Evolutionary conservation across 2,329 filamentous ascomycete genomes (phyloP).

Genomic region (Ascochyta pisi): DNA sequence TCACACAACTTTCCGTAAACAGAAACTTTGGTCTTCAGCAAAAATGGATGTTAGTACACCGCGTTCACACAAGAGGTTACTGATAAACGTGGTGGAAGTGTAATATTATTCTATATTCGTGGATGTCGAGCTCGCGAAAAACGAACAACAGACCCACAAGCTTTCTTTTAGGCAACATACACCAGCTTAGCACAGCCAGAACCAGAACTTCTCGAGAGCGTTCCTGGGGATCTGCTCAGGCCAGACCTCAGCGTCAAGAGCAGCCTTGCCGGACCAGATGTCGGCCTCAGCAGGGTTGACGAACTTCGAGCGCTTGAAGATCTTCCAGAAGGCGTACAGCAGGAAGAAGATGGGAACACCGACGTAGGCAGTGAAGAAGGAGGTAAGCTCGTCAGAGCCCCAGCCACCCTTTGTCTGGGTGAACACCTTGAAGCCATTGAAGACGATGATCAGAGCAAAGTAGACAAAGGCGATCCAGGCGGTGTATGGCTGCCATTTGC

Average conservation of each 20-base stretch:
- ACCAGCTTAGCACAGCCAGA: constrained; percentile 53
- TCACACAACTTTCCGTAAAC: not conserved
- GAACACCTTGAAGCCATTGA: constrained; percentile 71
- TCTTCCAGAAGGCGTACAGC: constrained; percentile 69
- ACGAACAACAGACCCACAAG: constrained; percentile 5
- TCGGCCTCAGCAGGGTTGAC: constrained; percentile 53
- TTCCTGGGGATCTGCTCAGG: constrained; percentile 53
- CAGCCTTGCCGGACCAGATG: constrained; percentile 56
- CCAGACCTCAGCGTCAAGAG: constrained; percentile 56
- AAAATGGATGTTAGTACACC: not conserved
- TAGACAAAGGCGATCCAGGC: constrained; percentile 67
- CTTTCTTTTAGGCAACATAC: not conserved
- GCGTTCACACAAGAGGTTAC: not conserved
- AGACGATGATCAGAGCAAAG: constrained; percentile 61
- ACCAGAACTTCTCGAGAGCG: constrained; percentile 57
- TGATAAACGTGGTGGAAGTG: not conserved
- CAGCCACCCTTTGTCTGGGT: constrained; percentile 47
- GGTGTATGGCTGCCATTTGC: constrained; percentile 57
- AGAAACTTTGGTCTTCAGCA: not conserved
- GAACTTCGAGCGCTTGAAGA: constrained; percentile 66
- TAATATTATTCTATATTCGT: not conserved
- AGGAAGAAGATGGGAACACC: constrained; percentile 50
- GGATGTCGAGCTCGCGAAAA: constrained; percentile 12
- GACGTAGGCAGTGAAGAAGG: constrained; percentile 61
- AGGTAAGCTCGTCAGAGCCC: constrained; percentile 45